Evolutionary conservation across 2,329 filamentous ascomycete genomes (phyloP).

Genomic region (Talaromyces verruculosus): DNA sequence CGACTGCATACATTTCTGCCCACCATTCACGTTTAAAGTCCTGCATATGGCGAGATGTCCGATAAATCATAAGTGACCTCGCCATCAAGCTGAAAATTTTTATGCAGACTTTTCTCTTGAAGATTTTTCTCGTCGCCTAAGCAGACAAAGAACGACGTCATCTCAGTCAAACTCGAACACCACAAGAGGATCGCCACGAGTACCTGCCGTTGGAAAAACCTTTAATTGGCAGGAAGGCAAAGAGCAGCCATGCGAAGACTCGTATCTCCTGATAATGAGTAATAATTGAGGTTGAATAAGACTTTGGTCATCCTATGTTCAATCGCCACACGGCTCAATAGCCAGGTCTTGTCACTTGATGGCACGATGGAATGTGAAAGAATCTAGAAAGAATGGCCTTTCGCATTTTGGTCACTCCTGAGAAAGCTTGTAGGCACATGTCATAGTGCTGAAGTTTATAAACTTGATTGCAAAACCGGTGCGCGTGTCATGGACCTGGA

Average conservation of each 20-base stretch:
- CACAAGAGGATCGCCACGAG: neutral
- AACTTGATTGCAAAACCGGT: no score
- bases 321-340: neutral
- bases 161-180: neutral
- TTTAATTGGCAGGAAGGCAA: no score
- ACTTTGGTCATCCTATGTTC: neutral
- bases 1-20: neutral
- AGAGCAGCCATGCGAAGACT: neutral
- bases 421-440: no score
- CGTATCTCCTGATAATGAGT: neutral
- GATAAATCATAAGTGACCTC: neutral
- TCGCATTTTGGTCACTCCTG: no score
- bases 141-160: neutral
- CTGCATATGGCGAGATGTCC: neutral
- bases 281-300: neutral
- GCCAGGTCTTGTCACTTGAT: neutral
- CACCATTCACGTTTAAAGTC: neutral
- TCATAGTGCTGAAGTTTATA: no score
- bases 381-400: neutral
- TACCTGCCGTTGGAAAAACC: neutral
- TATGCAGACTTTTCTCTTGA: neutral
- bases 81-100: neutral
- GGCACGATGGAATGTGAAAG: neutral
- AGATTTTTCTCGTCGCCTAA: neutral
- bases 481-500: no score